A percentile compares a stretch with the other conserved stretches of the same genome.
Conservation (phyloP, 2,329 filamentous ascomycete species). For the Zasmidium angulare region DNA sequence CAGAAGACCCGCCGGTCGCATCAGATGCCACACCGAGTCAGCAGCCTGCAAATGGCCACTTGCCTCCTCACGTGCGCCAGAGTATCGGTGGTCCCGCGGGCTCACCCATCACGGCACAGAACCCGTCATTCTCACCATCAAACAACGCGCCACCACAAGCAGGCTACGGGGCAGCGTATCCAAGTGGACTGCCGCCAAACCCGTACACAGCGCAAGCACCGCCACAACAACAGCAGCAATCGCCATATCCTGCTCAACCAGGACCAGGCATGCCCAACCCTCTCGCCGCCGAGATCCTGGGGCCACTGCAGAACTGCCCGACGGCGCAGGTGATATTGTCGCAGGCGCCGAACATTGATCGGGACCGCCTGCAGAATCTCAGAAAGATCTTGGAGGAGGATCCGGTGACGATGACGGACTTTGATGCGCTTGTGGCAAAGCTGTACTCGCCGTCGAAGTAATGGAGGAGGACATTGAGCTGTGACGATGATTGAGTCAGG, state of each 20-base stretch:
- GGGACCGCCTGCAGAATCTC: conserved; percentile 71
- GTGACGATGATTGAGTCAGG: too few species aligned
- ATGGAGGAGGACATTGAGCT: background rate
- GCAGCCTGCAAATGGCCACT: conserved; percentile 19
- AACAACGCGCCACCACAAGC: conserved; percentile 20
- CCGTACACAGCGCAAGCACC: conserved; percentile 38
- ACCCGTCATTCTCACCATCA: conserved; percentile 39
- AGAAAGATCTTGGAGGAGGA: conserved; percentile 66
- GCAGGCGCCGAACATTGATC: conserved; percentile 28
- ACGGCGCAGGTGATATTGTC: conserved; percentile 43
- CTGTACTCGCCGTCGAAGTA: conserved; percentile 9
- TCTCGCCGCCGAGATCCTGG: conserved; percentile 43
- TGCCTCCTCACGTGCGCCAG: conserved; percentile 24
- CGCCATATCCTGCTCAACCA: conserved; percentile 19
- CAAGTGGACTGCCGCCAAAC: conserved; percentile 37
- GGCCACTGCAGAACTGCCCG: conserved; percentile 42
- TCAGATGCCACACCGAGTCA: background rate
- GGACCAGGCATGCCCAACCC: conserved; percentile 34
- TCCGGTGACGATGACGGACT: conserved; percentile 63
- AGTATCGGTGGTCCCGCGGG: conserved; percentile 29
- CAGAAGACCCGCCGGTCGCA: conserved; percentile 22
- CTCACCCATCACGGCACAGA: conserved; percentile 39
- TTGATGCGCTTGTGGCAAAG: conserved; percentile 32
- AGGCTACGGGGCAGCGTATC: conserved; percentile 21
- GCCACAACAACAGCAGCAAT: conserved; percentile 35